Conservation (phyloP, 192 early-diverging fungal genomes). For the Dissophora globulifera region DNA sequence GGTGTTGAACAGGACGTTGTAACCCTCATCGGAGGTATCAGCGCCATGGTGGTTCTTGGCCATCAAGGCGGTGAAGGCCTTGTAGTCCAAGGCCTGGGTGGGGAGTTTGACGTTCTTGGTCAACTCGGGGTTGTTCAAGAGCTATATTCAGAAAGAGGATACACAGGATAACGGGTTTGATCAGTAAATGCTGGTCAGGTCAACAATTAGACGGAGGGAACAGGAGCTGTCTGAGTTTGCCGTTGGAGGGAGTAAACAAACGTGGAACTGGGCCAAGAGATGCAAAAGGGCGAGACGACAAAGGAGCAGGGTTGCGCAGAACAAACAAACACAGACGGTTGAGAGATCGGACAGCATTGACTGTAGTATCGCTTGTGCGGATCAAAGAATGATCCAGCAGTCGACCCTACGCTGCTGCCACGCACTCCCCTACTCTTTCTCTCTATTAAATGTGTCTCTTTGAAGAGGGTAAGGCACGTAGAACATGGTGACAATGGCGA, state of each 20-base stretch:
- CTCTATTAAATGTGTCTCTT: too few relatives aligned
- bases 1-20: slow-evolving; percentile 30
- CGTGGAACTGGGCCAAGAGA: not conserved
- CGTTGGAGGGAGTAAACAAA: slow-evolving; percentile 4
- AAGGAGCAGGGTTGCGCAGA: not conserved
- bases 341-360: too few relatives aligned
- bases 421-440: too few relatives aligned
- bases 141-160: slow-evolving; percentile 13
- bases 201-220: not conserved
- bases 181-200: too few relatives aligned
- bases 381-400: too few relatives aligned
- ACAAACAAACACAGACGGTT: not conserved
- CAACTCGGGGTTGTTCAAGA: slow-evolving; percentile 44
- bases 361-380: too few relatives aligned
- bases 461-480: too few relatives aligned
- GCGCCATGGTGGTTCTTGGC: slow-evolving; percentile 48
- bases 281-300: not conserved
- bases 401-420: too few relatives aligned
- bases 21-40: slow-evolving; percentile 47
- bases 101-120: slow-evolving; percentile 39
- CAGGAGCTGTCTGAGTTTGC: not conserved
- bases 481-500: too few relatives aligned
- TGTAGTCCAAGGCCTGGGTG: slow-evolving; percentile 54
- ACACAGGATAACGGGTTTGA: too few relatives aligned
- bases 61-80: slow-evolving; percentile 47